phyloP scores from a whole-genome alignment of 1,139 yeast genomes.

The Suhomyces atakaporum region DNA sequence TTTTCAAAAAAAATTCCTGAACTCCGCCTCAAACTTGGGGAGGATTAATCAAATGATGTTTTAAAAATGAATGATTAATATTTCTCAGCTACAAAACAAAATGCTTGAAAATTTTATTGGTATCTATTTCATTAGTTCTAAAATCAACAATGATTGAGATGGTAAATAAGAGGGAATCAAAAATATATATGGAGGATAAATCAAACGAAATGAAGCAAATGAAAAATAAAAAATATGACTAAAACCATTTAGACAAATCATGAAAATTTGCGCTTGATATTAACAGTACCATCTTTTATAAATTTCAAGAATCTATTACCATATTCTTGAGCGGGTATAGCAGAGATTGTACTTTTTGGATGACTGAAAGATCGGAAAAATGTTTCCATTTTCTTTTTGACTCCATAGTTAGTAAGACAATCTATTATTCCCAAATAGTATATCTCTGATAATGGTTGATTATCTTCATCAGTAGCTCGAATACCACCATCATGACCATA shows the following conservation, averaged over 20 bases:
- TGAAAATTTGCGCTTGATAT: conserved; percentile 9
- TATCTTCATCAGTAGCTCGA: conserved; percentile 65
- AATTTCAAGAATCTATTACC: conserved; percentile 83
- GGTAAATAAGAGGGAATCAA: neutral
- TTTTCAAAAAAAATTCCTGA: conserved; percentile 8
- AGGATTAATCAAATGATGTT: no score
- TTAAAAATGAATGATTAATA: no score
- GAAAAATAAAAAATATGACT: conserved; percentile 2
- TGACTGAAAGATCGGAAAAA: conserved; percentile 78
- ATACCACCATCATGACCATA: conserved; percentile 89
- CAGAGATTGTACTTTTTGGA: conserved; percentile 71
- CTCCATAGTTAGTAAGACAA: conserved; percentile 83
- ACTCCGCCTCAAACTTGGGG: neutral
- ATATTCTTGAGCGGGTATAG: conserved; percentile 87
- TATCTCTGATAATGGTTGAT: conserved; percentile 66
- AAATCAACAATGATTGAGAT: conserved; percentile 2
- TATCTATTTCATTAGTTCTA: conserved; percentile 5
- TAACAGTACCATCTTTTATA: conserved; percentile 47
- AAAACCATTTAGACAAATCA: neutral
- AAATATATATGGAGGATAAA: neutral
- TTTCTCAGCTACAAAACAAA: no score
- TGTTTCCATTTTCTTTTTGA: conserved; percentile 79
- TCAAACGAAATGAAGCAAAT: conserved; percentile 8
- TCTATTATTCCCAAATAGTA: conserved; percentile 95
- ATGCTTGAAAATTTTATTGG: conserved; percentile 1